phyloP scores from a whole-genome alignment of 2,329 filamentous ascomycete species.

The Trichophyton benhamiae region DNA sequence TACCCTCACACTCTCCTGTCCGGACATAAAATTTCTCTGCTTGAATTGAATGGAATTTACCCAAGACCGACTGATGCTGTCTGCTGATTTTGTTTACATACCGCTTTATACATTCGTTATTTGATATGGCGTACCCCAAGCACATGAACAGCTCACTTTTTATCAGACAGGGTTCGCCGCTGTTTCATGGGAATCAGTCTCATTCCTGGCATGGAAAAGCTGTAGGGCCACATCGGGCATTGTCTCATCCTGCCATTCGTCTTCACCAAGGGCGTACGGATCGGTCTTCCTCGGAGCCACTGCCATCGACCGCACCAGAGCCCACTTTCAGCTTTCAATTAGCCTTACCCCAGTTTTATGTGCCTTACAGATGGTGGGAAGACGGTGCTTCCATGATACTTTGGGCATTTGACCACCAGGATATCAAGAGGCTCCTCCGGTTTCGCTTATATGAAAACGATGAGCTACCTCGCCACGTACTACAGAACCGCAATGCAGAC shows the following conservation, averaged over 20 bases:
- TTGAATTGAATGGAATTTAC: not conserved
- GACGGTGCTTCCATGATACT: conserved; percentile 28
- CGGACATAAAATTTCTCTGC: not conserved
- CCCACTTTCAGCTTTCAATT: not conserved
- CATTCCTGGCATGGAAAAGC: not conserved
- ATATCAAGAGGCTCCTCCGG: conserved; percentile 28
- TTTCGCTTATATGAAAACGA: conserved; percentile 27
- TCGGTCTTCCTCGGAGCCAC: not conserved
- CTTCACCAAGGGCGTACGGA: not conserved
- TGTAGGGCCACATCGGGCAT: not conserved
- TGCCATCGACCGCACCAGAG: not conserved
- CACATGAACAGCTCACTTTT: not conserved
- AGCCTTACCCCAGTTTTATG: conserved; percentile 21
- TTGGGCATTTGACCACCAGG: conserved; percentile 28
- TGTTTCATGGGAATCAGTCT: not conserved
- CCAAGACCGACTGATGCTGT: not conserved
- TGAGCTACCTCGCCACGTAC: conserved; percentile 24
- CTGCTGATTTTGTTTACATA: not conserved
- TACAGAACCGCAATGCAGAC: conserved; percentile 23
- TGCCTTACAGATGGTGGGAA: conserved; percentile 31
- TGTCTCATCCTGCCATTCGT: not conserved
- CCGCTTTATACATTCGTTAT: not conserved
- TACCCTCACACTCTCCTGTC: not conserved
- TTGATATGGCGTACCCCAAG: not conserved
- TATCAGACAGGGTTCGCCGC: not conserved